These are phyloP conservation scores for Priceomyces castillae DNA, from an alignment of 805 yeast species.

Conservation along the genomic window DNA sequence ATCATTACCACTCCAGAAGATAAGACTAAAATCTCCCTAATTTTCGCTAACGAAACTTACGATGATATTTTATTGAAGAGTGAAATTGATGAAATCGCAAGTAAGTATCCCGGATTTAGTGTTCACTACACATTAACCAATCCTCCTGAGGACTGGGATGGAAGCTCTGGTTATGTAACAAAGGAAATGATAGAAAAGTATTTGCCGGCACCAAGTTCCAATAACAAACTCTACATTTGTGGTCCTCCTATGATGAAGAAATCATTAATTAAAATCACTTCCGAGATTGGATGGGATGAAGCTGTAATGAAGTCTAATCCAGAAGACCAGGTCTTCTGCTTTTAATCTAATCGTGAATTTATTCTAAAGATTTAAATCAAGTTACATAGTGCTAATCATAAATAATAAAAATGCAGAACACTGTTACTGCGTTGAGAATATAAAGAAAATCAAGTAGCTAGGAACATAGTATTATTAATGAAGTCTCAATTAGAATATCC, in stretches of 20 bases:
- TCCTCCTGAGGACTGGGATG: constrained; percentile 50
- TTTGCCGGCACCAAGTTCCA: constrained; percentile 48
- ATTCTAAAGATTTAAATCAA: too few relatives aligned
- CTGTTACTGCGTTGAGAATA: too few relatives aligned
- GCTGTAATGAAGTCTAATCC: constrained; percentile 45
- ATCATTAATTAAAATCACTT: constrained; percentile 46
- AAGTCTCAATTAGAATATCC: too few relatives aligned
- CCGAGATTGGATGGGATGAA: constrained; percentile 61
- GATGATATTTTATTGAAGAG: constrained; percentile 71
- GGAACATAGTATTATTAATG: too few relatives aligned
- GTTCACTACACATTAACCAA: constrained; percentile 57
- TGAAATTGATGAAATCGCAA: constrained; percentile 69
- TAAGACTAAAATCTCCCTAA: constrained; percentile 54
- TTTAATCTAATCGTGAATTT: constrained; percentile 24
- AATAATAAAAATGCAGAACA: too few relatives aligned
- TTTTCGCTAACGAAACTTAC: constrained; percentile 73
- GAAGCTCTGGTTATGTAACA: constrained; percentile 58
- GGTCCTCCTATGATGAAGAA: constrained; percentile 74
- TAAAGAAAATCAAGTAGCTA: too few relatives aligned
- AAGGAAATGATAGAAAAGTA: constrained; percentile 53
- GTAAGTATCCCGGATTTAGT: constrained; percentile 58
- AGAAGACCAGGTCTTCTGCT: constrained; percentile 59
- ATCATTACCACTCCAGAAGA: constrained; percentile 70
- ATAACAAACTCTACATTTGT: constrained; percentile 64
- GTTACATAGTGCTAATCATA: neutral